Evolutionary conservation across 176 grass and related monocot genomes (phyloP).

Genomic region (Oryza glumipatula): DNA sequence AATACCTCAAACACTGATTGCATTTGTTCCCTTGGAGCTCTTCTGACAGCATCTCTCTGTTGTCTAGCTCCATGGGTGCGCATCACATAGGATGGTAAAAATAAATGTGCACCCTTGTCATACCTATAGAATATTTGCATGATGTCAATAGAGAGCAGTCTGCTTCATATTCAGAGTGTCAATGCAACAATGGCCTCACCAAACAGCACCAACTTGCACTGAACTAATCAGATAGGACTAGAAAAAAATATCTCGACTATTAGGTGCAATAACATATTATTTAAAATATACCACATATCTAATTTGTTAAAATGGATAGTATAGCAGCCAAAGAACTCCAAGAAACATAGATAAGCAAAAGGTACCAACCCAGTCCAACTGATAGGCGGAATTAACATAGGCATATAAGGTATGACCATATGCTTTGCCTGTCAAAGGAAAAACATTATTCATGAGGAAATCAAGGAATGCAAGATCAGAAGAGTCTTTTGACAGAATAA

Average conservation of each 20-base stretch:
- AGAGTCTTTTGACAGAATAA: slow-evolving; percentile 33
- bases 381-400: slow-evolving; percentile 92
- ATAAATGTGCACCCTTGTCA: slow-evolving; percentile 87
- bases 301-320: slow-evolving; percentile 10
- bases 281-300: neutral
- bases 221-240: slow-evolving; percentile 22
- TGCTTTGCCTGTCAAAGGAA: slow-evolving; percentile 81
- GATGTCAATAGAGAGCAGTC: neutral
- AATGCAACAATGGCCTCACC: slow-evolving; percentile 19
- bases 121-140: slow-evolving; percentile 62
- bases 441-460: slow-evolving; percentile 37
- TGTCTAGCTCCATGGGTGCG: slow-evolving; percentile 88
- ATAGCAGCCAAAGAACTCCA: slow-evolving; percentile 4
- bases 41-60: slow-evolving; percentile 82
- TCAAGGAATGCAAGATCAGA: slow-evolving; percentile 32
- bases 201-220: slow-evolving; percentile 5
- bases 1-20: slow-evolving; percentile 75
- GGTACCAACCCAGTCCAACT: slow-evolving; percentile 78
- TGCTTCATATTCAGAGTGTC: neutral
- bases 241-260: neutral
- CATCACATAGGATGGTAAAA: slow-evolving; percentile 94
- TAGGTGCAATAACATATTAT: neutral
- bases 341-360: slow-evolving; percentile 21
- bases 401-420: slow-evolving; percentile 96
- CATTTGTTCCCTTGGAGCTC: slow-evolving; percentile 71